Evolutionary conservation across 2,329 filamentous ascomycete genomes (phyloP), one percentile per base, ranked within the genome.

Genomic region (Paracamarosporium sp.): DNA sequence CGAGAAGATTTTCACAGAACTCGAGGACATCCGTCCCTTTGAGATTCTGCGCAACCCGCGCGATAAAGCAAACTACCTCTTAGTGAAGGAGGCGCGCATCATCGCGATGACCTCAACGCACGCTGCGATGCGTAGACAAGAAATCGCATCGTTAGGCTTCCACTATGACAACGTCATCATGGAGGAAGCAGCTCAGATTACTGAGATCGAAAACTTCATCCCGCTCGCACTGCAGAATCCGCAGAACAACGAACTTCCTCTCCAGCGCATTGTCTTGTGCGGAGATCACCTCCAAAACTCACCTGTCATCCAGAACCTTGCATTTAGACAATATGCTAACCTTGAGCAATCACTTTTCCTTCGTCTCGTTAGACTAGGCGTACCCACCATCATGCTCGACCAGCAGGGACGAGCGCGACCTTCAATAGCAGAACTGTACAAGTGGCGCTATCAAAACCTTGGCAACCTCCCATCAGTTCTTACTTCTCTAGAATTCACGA

Each of bases 71-170:
- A 98, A 98, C 76, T 99, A 99, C 71, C 86, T 99, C 5, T 85
- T 99, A 31, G 90, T 93, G 5, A 97, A 93, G 69, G 94, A 98
- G 78, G 96, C 96, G n/a, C 89, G 95, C 33, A 95, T 99, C 61
- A 90, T 99, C 63, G 96, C 95, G 56, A 99, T 99, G 96, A 99
- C 95, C 17, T 96, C 93, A 4, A 99, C 96, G 0, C 95, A 99
- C 76, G 96, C 95, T 4, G 95, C 95, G 1, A 99, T 99, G 85
- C 88, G 93, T 60, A 85, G 94, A 61, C 88, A 92, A 62, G 94
- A 98, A 69, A 98, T 99, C 67, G 90, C 92, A 0, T 85, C 86
- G 15, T 84, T 98, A n/a, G 93, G 93, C 15, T 99, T 99, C 78
- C 92, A 92, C 66, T 99, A 99, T 70, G 93, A 98, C 80, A 99